phyloP scores from a whole-genome alignment of 371 early-diverging fungal genomes.

The Syncephalis fuscata region DNA sequence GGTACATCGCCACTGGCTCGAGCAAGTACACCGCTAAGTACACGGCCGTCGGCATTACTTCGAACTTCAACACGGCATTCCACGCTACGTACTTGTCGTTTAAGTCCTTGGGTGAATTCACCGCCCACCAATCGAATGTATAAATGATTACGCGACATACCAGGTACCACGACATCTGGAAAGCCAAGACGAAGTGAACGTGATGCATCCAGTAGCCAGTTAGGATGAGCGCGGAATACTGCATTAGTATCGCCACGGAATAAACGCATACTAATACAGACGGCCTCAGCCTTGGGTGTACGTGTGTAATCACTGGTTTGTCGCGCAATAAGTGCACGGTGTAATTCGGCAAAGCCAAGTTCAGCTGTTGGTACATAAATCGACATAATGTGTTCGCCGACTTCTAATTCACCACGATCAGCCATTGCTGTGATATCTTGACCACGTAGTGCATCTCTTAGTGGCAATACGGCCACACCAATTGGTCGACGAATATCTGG shows the following conservation, averaged over 20 bases:
- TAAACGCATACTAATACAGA: slow-evolving; percentile 29
- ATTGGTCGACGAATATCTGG: slow-evolving; percentile 29
- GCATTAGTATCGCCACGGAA: slow-evolving; percentile 26
- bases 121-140: slow-evolving; percentile 43
- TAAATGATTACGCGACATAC: slow-evolving; percentile 37
- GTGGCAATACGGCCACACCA: slow-evolving; percentile 41
- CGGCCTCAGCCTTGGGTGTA: slow-evolving; percentile 26
- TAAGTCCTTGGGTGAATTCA: slow-evolving; percentile 33
- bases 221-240: slow-evolving; percentile 25
- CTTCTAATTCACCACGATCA: too few relatives aligned
- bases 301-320: slow-evolving; percentile 25
- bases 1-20: slow-evolving; percentile 27
- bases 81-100: slow-evolving; percentile 26
- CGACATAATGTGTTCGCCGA: slow-evolving; percentile 28
- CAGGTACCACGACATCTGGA: slow-evolving; percentile 45
- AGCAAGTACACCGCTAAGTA: slow-evolving; percentile 33
- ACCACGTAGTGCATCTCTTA: slow-evolving; percentile 20
- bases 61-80: slow-evolving; percentile 42
- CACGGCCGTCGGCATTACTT: slow-evolving; percentile 26
- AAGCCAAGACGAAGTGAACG: slow-evolving; percentile 39
- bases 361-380: slow-evolving; percentile 36
- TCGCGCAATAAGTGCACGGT: slow-evolving; percentile 37
- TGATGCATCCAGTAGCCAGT: slow-evolving; percentile 22
- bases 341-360: slow-evolving; percentile 26
- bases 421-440: slow-evolving; percentile 4